Base-by-base conservation (phyloP, 371 early-diverging fungal species). In the Blakeslea trispora region DNA sequence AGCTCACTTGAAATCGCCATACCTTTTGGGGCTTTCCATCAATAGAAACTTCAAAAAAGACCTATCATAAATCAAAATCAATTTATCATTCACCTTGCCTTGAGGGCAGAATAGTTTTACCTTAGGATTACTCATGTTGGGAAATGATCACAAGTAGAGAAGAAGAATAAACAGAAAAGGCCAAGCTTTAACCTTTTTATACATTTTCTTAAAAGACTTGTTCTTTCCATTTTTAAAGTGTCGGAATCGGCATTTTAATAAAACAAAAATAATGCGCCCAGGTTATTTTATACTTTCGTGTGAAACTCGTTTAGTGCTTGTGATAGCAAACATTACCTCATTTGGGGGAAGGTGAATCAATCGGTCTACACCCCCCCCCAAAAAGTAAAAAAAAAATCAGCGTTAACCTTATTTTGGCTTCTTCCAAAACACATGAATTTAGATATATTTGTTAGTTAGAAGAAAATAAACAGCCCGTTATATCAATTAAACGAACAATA, bases 41-140 rank as follows among this genome's bases (percentile, higher is more conserved):
- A 61, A 78, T 57, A 42, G 81, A 59, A 18, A 86, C 54, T 50
- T 86, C 85, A 61, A 86, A 84, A 61, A 72, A 86, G 44, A 81
- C 81, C 59, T 63, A n/a, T n/a, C n/a, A n/a, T n/a, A n/a, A n/a
- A n/a, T n/a, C n/a, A n/a, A n/a, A n/a, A n/a, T n/a, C n/a, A n/a
- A n/a, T n/a, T n/a, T n/a, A n/a, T n/a, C n/a, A n/a, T n/a, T n/a
- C n/a, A n/a, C n/a, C n/a, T n/a, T n/a, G n/a, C n/a, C n/a, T n/a
- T n/a, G n/a, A n/a, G n/a, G n/a, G n/a, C n/a, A n/a, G n/a, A n/a
- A n/a, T n/a, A n/a, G 28, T 7, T 5, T 55, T 55, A 55, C 55
- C 45, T 55, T 55, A 39, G 55, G 39, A 39, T 55, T 55, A 24
- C 45, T 4, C 55, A 55, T 37, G 11, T 10, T 37, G 3, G 28